phyloP scores from a whole-genome alignment of 306 rosid species.

The Inga leiocalycina region DNA sequence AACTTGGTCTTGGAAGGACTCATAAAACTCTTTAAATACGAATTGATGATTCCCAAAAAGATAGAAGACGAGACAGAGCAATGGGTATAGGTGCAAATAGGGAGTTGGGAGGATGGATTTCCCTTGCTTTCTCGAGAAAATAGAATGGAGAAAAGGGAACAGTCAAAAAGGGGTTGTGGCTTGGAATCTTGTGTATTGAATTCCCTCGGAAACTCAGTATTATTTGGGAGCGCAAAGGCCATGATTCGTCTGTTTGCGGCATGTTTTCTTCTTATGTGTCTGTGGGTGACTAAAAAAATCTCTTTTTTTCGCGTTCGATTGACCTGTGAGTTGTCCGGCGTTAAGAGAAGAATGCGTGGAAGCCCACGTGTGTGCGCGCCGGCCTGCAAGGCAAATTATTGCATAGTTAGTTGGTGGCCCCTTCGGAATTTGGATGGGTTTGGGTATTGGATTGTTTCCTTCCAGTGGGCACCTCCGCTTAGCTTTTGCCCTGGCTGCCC shows the following conservation, averaged over 20 bases:
- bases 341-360: background rate
- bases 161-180: conserved; percentile 49
- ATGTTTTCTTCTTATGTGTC: conserved; percentile 36
- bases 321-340: background rate
- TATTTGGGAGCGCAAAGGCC: conserved; percentile 39
- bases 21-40: conserved; percentile 28
- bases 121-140: conserved; percentile 37
- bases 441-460: conserved; percentile 21
- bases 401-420: background rate
- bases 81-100: conserved; percentile 51
- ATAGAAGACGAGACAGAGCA: conserved; percentile 35
- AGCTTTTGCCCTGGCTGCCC: background rate
- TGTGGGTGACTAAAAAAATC: background rate
- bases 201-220: conserved; percentile 42
- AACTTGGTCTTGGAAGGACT: conserved; percentile 31
- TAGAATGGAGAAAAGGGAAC: conserved; percentile 30
- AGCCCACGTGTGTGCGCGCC: conserved; percentile 42
- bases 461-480: conserved; percentile 31
- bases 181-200: conserved; percentile 52
- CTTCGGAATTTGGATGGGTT: background rate
- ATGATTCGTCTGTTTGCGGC: conserved; percentile 45
- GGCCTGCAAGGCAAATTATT: conserved; percentile 33
- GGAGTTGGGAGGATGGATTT: conserved; percentile 30
- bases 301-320: background rate
- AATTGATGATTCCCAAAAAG: conserved; percentile 36